Evolutionary conservation across 2,329 filamentous ascomycete genomes (phyloP).

Genomic region (Monilinia aucupariae): DNA sequence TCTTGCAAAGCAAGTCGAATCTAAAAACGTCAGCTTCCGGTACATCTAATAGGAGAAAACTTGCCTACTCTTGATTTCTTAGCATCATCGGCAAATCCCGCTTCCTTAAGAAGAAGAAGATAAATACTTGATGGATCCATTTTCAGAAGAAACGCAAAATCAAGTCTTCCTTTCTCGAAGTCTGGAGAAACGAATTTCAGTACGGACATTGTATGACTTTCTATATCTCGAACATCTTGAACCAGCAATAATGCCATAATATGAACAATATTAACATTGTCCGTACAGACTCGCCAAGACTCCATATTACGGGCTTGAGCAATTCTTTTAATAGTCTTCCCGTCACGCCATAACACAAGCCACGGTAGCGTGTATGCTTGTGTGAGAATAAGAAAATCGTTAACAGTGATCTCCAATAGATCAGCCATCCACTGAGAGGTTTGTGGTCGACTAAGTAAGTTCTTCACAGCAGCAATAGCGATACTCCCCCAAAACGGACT

Average conservation of each 20-base stretch:
- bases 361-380: slow-evolving; percentile 81
- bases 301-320: slow-evolving; percentile 69
- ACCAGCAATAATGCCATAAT: slow-evolving; percentile 56
- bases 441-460: slow-evolving; percentile 74
- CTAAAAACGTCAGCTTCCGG: slow-evolving; percentile 21
- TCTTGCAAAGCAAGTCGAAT: slow-evolving; percentile 36
- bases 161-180: slow-evolving; percentile 55
- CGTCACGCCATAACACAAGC: slow-evolving; percentile 72
- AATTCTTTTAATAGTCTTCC: slow-evolving; percentile 74
- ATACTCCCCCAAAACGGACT: slow-evolving; percentile 85
- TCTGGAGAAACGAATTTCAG: slow-evolving; percentile 64
- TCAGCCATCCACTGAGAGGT: slow-evolving; percentile 76
- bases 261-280: slow-evolving; percentile 50
- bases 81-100: slow-evolving; percentile 60
- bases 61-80: slow-evolving; percentile 51
- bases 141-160: slow-evolving; percentile 60
- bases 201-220: slow-evolving; percentile 62
- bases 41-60: background rate
- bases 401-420: slow-evolving; percentile 68
- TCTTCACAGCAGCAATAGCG: slow-evolving; percentile 75
- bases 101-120: slow-evolving; percentile 74
- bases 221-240: slow-evolving; percentile 52
- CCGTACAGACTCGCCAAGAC: slow-evolving; percentile 49
- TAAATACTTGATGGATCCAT: slow-evolving; percentile 70
- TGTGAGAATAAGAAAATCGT: slow-evolving; percentile 67